Percentiles rank a stretch among this genome's conserved stretches.
phyloP scores from a whole-genome alignment of 1,139 yeast genomes.

The Chernovozyma sophiae-reginae region DNA sequence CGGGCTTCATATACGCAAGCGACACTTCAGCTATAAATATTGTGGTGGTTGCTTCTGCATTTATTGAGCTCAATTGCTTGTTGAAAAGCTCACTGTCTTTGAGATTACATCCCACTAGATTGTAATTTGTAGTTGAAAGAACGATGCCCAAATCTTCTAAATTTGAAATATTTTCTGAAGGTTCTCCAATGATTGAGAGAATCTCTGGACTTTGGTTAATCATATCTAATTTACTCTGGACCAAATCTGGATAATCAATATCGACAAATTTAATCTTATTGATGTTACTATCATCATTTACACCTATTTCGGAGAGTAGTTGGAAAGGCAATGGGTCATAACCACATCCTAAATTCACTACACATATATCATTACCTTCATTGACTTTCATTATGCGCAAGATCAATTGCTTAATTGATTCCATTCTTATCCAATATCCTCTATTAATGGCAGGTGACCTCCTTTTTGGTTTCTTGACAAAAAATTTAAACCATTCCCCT shows the following conservation, averaged over 20 bases:
- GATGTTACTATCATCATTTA: constrained; percentile 21
- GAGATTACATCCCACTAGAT: constrained; percentile 69
- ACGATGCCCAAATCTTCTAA: constrained; percentile 5
- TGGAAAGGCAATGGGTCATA: constrained; percentile 78
- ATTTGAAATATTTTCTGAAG: neutral
- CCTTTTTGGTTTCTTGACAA: constrained; percentile 65
- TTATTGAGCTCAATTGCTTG: constrained; percentile 24
- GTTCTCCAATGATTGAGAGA: constrained; percentile 16
- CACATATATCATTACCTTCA: constrained; percentile 19
- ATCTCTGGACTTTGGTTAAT: constrained; percentile 49
- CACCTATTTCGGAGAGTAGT: constrained; percentile 29
- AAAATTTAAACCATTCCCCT: constrained; percentile 57
- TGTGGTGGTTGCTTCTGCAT: constrained; percentile 31
- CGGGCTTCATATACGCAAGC: constrained; percentile 71
- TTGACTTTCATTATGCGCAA: constrained; percentile 33
- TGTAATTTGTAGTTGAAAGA: constrained; percentile 42
- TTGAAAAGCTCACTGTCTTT: constrained; percentile 45
- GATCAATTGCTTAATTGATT: constrained; percentile 56
- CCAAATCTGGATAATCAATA: constrained; percentile 71
- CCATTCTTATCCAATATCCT: constrained; percentile 82
- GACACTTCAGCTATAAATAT: constrained; percentile 82
- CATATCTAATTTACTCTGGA: constrained; percentile 49
- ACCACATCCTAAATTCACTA: constrained; percentile 79
- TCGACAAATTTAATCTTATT: constrained; percentile 47
- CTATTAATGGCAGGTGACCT: constrained; percentile 79